phyloP scores from a whole-genome alignment of 345 rosid species.

The Hibiscus trionum region DNA sequence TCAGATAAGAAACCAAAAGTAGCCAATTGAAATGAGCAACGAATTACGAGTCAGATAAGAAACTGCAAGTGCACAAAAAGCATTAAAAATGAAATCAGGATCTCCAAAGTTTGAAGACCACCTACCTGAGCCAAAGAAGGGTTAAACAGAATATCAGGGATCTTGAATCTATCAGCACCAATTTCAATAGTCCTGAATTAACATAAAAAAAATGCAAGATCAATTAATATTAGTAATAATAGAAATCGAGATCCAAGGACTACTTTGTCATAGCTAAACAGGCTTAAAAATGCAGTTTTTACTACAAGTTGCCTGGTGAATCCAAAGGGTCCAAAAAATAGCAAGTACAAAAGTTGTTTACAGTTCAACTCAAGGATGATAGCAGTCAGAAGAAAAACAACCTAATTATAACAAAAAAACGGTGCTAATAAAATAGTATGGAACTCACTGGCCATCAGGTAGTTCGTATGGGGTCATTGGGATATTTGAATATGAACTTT shows the following conservation, averaged over 20 bases:
- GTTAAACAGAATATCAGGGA: conserved; percentile 93
- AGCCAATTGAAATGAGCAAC: neutral
- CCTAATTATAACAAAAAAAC: conserved; percentile 1
- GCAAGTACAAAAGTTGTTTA: neutral
- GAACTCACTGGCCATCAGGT: conserved; percentile 99
- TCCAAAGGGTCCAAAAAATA: conserved; percentile 30
- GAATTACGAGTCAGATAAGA: neutral
- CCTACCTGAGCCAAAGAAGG: conserved; percentile 77
- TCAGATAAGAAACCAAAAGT: neutral
- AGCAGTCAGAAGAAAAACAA: neutral
- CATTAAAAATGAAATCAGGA: conserved; percentile 21
- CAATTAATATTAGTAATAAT: conserved; percentile 12
- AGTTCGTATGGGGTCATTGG: conserved; percentile 98
- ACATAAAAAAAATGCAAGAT: neutral
- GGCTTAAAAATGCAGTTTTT: conserved; percentile 11
- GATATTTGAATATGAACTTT: conserved; percentile 83
- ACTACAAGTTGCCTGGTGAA: neutral
- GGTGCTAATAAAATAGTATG: conserved; percentile 1
- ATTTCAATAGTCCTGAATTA: conserved; percentile 80
- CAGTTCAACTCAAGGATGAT: neutral
- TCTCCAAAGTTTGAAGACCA: conserved; percentile 5
- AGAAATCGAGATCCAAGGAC: neutral
- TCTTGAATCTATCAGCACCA: conserved; percentile 94
- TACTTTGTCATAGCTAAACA: neutral
- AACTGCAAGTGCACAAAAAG: conserved; percentile 10